phyloP scores from a whole-genome alignment of 208 protist species.

The Trypanosoma lewisi region DNA sequence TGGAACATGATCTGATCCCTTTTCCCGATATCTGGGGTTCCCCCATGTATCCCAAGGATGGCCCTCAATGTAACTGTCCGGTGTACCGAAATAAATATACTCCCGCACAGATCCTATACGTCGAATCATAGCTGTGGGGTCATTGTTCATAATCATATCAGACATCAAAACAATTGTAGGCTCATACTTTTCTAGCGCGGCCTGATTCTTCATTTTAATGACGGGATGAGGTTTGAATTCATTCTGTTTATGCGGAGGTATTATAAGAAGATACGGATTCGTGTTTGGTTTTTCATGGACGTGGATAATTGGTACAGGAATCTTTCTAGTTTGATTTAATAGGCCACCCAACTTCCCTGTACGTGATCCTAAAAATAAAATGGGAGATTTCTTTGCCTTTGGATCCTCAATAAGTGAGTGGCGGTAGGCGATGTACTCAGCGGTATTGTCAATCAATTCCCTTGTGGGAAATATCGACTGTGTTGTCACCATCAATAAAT shows the following conservation, averaged over 20 bases:
- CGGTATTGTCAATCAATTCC: slow-evolving; percentile 70
- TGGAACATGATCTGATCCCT: slow-evolving; percentile 54
- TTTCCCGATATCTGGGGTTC: slow-evolving; percentile 73
- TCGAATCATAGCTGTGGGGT: slow-evolving; percentile 71
- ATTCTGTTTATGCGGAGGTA: slow-evolving; percentile 76
- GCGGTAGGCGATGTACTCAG: slow-evolving; percentile 75
- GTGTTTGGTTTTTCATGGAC: slow-evolving; percentile 80
- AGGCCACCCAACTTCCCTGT: slow-evolving; percentile 77
- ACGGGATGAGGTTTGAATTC: slow-evolving; percentile 83
- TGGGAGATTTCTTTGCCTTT: slow-evolving; percentile 71
- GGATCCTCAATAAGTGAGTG: slow-evolving; percentile 62
- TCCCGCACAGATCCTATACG: slow-evolving; percentile 79
- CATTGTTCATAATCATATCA: slow-evolving; percentile 82
- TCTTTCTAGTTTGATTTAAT: slow-evolving; percentile 71
- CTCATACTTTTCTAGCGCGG: slow-evolving; percentile 84
- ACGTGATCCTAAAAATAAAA: slow-evolving; percentile 73
- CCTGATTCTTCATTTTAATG: slow-evolving; percentile 77
- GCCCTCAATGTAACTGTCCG: slow-evolving; percentile 82
- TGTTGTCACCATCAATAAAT: slow-evolving; percentile 77
- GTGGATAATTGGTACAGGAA: slow-evolving; percentile 79
- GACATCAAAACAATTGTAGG: slow-evolving; percentile 80
- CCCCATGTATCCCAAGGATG: slow-evolving; percentile 86
- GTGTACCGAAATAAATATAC: slow-evolving; percentile 85
- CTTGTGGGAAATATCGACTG: slow-evolving; percentile 66
- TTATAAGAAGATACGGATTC: slow-evolving; percentile 86